Conservation (phyloP, 2,329 filamentous ascomycete species). For the Claviceps quebecensis region DNA sequence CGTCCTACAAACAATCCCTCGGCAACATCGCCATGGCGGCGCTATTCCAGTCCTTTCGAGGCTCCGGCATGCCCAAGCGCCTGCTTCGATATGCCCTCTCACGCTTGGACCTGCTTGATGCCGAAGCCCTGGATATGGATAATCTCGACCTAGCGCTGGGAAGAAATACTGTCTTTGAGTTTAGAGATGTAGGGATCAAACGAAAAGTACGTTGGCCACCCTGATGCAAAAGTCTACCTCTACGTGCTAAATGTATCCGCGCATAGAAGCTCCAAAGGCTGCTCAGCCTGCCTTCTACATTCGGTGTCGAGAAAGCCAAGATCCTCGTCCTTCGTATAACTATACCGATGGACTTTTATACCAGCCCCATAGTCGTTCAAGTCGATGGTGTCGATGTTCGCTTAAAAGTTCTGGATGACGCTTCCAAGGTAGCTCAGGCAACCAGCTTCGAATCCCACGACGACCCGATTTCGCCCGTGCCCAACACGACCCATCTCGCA, state of each 20-base stretch:
- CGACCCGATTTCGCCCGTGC: constrained; percentile 30
- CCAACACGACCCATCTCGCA: constrained; percentile 58
- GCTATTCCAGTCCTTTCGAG: constrained; percentile 51
- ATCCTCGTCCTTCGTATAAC: constrained; percentile 66
- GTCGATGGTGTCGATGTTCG: constrained; percentile 68
- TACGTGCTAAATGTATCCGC: constrained; percentile 9
- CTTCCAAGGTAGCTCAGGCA: constrained; percentile 28
- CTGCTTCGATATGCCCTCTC: constrained; percentile 77
- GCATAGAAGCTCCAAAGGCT: constrained; percentile 62
- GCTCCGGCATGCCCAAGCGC: constrained; percentile 72
- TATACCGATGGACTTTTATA: constrained; percentile 77
- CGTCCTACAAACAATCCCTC: background rate
- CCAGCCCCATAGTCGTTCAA: constrained; percentile 68
- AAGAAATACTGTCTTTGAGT: constrained; percentile 67
- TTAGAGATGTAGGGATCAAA: constrained; percentile 73
- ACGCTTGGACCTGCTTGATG: constrained; percentile 74
- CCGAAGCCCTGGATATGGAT: constrained; percentile 72
- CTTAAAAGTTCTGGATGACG: constrained; percentile 33
- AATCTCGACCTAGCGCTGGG: constrained; percentile 76
- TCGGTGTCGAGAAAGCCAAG: constrained; percentile 59
- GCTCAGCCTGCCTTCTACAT: constrained; percentile 57
- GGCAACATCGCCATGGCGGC: constrained; percentile 44
- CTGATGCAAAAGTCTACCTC: constrained; percentile 7
- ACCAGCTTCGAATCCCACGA: constrained; percentile 14
- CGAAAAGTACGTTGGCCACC: constrained; percentile 42